Base-by-base conservation (phyloP, 805 yeast species). In the Wickerhamomyces subpelliculosus region DNA sequence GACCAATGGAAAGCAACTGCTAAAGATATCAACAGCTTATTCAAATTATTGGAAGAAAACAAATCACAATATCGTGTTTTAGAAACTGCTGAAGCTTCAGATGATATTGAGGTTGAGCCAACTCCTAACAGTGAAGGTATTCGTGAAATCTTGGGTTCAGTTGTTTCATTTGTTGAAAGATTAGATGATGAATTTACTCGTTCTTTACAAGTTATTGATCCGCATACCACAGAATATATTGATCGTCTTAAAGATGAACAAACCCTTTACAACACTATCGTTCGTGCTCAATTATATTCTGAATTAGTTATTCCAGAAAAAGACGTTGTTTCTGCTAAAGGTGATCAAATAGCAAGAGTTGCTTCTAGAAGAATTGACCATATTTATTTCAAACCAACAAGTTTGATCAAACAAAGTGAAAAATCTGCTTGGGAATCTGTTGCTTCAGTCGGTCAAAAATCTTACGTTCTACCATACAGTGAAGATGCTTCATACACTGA, bases 221-320 rank as follows among this genome's bases (percentile, higher is more conserved):
- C 97, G 32, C 97, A 93, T 60, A 84, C 97, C 19, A 80, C 86
- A 41, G 98, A 93, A 62, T 93, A 90, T 62, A 75, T 93, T 49
- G 84, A 82, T 49, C 78, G 97, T 61, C 74, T 93, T 57, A 82
- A 81, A 62, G 96, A 89, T 62, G 98, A 93, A 67, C 72, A 79
- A 45, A 64, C 65, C 27, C 70, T 93, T 39, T 90, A 88, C 67
- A 70, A 72, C 39, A 70, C 86, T 57, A 72, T 93, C 45, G 73
- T 93, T 44, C 80, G 95, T 55, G 78, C 87, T 20, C 98, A 93
- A 68, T 62, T 84, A 45, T 90, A 93, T 65, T 73, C 82, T 58
- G 97, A 90, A 64, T 58, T 68, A 27, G 74, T 74, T 37, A 65
- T 75, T 41, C 67, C 79, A 28, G 65, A 65, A 39, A 56, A 50